phyloP scores from a whole-genome alignment of 768 basidiomycete genomes.

The Paxillus ammoniavirescens region DNA sequence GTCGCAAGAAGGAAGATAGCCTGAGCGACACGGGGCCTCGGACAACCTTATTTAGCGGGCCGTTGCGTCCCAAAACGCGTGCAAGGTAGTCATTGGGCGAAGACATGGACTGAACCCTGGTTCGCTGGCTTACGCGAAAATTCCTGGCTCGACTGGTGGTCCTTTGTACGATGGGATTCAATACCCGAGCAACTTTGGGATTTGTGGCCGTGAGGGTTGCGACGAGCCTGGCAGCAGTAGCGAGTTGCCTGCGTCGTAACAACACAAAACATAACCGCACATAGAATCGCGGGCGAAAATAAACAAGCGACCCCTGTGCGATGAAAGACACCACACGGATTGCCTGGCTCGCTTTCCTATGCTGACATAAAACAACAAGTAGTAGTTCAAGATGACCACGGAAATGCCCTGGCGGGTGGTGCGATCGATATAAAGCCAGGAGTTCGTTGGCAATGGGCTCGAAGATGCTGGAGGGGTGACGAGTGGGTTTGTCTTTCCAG shows the following conservation, averaged over 20 bases:
- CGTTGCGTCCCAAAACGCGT: neutral
- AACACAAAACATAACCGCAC: constrained; percentile 38
- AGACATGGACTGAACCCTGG: neutral
- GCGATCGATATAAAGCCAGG: constrained; percentile 33
- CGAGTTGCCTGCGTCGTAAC: constrained; percentile 39
- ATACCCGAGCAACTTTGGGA: constrained; percentile 11
- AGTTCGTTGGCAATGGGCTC: constrained; percentile 36
- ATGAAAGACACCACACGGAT: constrained; percentile 42
- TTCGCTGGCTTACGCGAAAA: constrained; percentile 5
- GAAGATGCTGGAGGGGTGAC: constrained; percentile 30
- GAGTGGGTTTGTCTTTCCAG: constrained; percentile 31
- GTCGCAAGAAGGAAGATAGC: constrained; percentile 17
- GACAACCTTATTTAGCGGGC: neutral
- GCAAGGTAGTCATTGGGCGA: neutral
- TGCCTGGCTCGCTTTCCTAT: constrained; percentile 35
- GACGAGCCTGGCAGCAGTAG: constrained; percentile 33
- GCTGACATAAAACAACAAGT: constrained; percentile 37
- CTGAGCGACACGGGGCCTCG: constrained; percentile 11
- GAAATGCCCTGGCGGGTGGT: constrained; percentile 38
- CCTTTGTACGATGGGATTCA: constrained; percentile 6
- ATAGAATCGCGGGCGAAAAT: constrained; percentile 41
- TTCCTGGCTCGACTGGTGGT: constrained; percentile 6
- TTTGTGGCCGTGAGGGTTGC: constrained; percentile 14
- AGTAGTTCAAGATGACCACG: constrained; percentile 45
- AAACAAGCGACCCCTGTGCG: constrained; percentile 29